A percentile compares a stretch with the other conserved stretches of the same genome.
Evolutionary conservation across 176 grass and related monocot genomes (phyloP).

Genomic region (Musa itinerans): DNA sequence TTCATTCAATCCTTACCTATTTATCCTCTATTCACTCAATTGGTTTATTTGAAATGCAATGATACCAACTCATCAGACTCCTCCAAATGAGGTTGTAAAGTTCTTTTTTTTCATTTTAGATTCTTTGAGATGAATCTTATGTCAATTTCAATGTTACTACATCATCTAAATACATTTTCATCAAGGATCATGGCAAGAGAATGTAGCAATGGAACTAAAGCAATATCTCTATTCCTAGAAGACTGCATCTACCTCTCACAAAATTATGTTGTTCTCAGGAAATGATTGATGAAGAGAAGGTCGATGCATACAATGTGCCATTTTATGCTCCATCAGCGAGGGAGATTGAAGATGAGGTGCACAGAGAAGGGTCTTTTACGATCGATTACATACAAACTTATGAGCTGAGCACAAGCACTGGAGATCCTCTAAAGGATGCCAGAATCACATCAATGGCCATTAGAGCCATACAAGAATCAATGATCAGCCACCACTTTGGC

Average conservation of each 20-base stretch:
- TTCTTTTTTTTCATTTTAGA: too few relatives aligned
- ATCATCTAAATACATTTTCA: too few relatives aligned
- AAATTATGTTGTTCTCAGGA: slow-evolving; percentile 21
- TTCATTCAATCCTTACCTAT: too few relatives aligned
- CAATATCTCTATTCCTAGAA: background rate
- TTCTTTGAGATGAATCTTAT: too few relatives aligned
- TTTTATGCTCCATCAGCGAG: slow-evolving; percentile 71
- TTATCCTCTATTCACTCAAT: too few relatives aligned
- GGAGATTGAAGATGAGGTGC: slow-evolving; percentile 71
- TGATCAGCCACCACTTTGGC: slow-evolving; percentile 91
- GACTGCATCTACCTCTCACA: background rate
- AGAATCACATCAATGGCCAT: slow-evolving; percentile 66
- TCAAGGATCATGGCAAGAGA: too few relatives aligned
- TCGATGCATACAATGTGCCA: slow-evolving; percentile 80
- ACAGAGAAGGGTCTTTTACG: slow-evolving; percentile 67
- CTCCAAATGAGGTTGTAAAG: too few relatives aligned
- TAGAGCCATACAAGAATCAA: slow-evolving; percentile 89
- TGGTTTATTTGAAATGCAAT: too few relatives aligned
- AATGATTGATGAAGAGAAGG: slow-evolving; percentile 55
- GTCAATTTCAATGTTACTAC: too few relatives aligned
- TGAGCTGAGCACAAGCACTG: slow-evolving; percentile 76
- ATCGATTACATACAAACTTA: slow-evolving; percentile 61
- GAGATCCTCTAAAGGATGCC: slow-evolving; percentile 72
- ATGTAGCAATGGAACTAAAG: too few relatives aligned
- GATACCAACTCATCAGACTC: too few relatives aligned